Percentiles rank a stretch among this genome's conserved stretches.
phyloP scores from a whole-genome alignment of 164 flowering plant genomes.

The Cinnamomum micranthum region DNA sequence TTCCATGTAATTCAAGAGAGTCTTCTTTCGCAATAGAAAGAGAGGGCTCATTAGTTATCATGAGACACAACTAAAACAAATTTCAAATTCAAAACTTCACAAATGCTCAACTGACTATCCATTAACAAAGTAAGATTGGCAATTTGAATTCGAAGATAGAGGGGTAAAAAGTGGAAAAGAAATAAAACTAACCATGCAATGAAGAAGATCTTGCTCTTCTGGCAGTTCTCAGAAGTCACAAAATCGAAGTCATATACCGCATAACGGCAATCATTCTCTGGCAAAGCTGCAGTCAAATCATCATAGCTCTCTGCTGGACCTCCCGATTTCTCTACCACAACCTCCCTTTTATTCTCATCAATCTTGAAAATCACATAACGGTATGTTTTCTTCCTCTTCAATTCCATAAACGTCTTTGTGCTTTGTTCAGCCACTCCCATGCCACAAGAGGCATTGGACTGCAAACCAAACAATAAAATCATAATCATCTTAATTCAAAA shows the following conservation, averaged over 20 bases:
- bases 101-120: background rate
- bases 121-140: background rate
- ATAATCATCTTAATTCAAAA: background rate
- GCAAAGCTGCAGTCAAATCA: slow-evolving; percentile 67
- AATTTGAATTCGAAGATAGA: background rate
- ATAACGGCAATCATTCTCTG: slow-evolving; percentile 83
- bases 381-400: slow-evolving; percentile 67
- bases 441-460: slow-evolving; percentile 69
- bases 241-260: slow-evolving; percentile 82
- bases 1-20: too few relatives aligned
- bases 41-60: background rate
- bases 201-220: slow-evolving; percentile 89
- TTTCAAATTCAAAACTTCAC: background rate
- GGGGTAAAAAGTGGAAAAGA: background rate
- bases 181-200: slow-evolving; percentile 60
- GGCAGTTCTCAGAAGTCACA: slow-evolving; percentile 83
- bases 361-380: slow-evolving; percentile 78
- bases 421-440: slow-evolving; percentile 77
- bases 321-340: slow-evolving; percentile 78
- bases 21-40: too few relatives aligned
- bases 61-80: background rate
- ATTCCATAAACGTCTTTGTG: slow-evolving; percentile 53
- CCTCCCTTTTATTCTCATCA: slow-evolving; percentile 78
- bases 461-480: slow-evolving; percentile 9
- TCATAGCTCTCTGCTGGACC: slow-evolving; percentile 76